Base-by-base conservation (phyloP, 148 eudicot genomes). In the Tetragonia tetragonoides region DNA sequence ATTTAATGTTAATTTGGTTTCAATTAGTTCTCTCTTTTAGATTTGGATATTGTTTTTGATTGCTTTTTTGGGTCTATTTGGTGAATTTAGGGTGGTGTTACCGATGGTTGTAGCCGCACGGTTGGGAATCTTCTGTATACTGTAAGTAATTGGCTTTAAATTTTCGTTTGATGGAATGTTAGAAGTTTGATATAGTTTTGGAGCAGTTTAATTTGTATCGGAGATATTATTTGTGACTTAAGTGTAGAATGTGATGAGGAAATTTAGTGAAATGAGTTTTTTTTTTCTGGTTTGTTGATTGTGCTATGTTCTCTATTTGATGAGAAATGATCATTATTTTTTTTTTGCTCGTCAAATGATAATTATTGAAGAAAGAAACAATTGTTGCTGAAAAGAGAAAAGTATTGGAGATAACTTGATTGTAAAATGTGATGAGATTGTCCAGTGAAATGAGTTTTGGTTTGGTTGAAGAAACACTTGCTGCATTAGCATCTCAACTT, bases 51-150 rank as follows among this genome's bases (percentile, higher is more conserved):
- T 9, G 2, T 59, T 72, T 42, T 6, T 40, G 3, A 16, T 54
- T 53, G 4, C 1, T 57, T 14, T 21, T 51, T 41, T 5, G 24
- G 68, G 39, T 62, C 21, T 51, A 15, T 61, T 28, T 44, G 7
- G 42, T 63, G 66, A 63, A 66, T 70, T 79, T 84, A 95, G 99
- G 99, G 97, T 2, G 89, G 84, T 70, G 97, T 93, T 34, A 81
- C 89, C 21, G 87, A 89, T 76, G 99, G 99, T 24, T 95, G 99
- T 74, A 87, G 84, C 39, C 91, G 97, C 46, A 76, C 82, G 72
- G 75, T 86, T 40, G 97, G 99, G 18, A 95, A 95, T 87, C 92
- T 91, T 59, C 81, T 93, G 21, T 93, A 95, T 83, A 89, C 87
- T 67, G 99, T 94, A 79, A 83, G 60, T 54, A 10, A 15, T 70